A percentile compares a stretch with the other conserved stretches of the same genome.
These are phyloP conservation scores for Begonia fuchsioides DNA, from an alignment of 306 rosid species.

Conservation along the genomic window DNA sequence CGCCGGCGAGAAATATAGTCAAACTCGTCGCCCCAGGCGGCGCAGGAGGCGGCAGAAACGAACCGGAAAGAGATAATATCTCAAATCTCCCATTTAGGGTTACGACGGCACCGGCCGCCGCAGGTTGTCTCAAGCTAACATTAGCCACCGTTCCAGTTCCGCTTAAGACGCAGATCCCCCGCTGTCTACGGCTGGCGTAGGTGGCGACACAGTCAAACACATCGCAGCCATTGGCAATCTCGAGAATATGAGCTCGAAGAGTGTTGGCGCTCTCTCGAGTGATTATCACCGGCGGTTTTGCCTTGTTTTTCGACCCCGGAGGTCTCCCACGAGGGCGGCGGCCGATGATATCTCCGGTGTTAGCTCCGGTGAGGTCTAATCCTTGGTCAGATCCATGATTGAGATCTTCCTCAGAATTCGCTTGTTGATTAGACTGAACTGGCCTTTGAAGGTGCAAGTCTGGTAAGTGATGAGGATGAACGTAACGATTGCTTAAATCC, in stretches of 20 bases:
- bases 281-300: slow-evolving; percentile 70
- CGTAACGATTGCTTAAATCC: slow-evolving; percentile 71
- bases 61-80: slow-evolving; percentile 68
- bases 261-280: slow-evolving; percentile 87
- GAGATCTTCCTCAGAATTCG: slow-evolving; percentile 26
- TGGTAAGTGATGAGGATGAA: slow-evolving; percentile 48
- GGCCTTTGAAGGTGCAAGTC: slow-evolving; percentile 40
- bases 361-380: slow-evolving; percentile 22
- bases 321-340: slow-evolving; percentile 76
- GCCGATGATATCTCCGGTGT: slow-evolving; percentile 24
- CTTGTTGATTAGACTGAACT: slow-evolving; percentile 14
- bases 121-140: slow-evolving; percentile 66
- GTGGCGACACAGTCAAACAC: slow-evolving; percentile 68
- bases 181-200: slow-evolving; percentile 75
- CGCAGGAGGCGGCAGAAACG: slow-evolving; percentile 83
- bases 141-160: slow-evolving; percentile 78
- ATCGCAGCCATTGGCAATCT: slow-evolving; percentile 59
- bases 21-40: slow-evolving; percentile 83
- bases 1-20: slow-evolving; percentile 57
- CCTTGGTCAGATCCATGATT: slow-evolving; percentile 20
- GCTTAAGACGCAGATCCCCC: slow-evolving; percentile 82
- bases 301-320: slow-evolving; percentile 72
- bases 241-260: slow-evolving; percentile 83
- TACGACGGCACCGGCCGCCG: slow-evolving; percentile 42
- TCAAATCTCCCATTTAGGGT: slow-evolving; percentile 80